Evolutionary conservation across 1,284 basidiomycete genomes (phyloP), one percentile per base, ranked within the genome.

Genomic region (Cryptococcus sp.): DNA sequence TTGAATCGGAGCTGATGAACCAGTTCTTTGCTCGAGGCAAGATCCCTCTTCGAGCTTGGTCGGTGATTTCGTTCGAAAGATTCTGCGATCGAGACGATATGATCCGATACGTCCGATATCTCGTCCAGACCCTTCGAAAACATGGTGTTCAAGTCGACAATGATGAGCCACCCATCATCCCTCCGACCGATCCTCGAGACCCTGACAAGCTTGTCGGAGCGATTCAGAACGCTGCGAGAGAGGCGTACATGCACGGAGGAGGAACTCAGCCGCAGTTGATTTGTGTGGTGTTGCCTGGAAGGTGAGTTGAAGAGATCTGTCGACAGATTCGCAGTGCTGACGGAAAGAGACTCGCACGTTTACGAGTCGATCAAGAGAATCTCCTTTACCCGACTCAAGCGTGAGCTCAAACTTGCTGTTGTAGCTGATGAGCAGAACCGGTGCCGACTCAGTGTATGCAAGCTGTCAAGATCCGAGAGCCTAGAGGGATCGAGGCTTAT

Each of bases 281-380:
- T 44, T 59, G 66, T 51, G 54, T 63, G 48, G 58, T 72, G 37
- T 59, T 72, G 7, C 76, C 65, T 43, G 71, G 50, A 52, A 58
- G 48, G 62, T 66, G 39, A 52, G 66, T 51, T n/a, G n/a, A n/a
- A n/a, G n/a, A n/a, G n/a, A n/a, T n/a, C n/a, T n/a, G 5, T 10
- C 7, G 7, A n/a, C 4, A 3, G 23, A 35, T 24, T 37, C 22
- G 23, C 14, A 2, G 2, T 3, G 48, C 48, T 56, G 33, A 54
- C 26, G 2, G 2, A 11, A 44, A 67, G 65, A 33, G 67, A 69
- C 48, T 59, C 67, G 3, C 63, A 57, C 57, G 55, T 72, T 12
- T 77, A 77, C 58, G 74, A 75, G 57, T 45, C 50, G 9, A 69
- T 77, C 71, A 77, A 77, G 65, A 62, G 60, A 25, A 54, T 57